Evolutionary conservation across 139 green algal genomes (phyloP).

Genomic region (Protoeuglena noctilucae): DNA sequence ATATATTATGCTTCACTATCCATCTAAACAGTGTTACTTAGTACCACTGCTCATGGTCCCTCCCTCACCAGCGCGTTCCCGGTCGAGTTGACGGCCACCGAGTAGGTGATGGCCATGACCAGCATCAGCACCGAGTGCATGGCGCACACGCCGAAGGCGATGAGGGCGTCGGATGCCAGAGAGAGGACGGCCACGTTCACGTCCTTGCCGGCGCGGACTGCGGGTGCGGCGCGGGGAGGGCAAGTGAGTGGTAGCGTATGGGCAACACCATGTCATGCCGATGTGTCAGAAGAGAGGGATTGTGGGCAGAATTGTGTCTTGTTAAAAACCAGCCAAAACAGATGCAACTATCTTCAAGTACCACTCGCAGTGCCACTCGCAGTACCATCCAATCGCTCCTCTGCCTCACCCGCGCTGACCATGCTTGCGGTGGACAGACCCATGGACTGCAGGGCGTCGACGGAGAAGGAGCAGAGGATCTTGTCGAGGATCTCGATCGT

Average conservation of each 20-base stretch:
- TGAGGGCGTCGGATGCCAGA: constrained; percentile 27
- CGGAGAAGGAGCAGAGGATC: constrained; percentile 67
- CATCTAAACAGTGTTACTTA: too few relatives aligned
- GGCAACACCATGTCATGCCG: too few relatives aligned
- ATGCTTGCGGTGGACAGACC: constrained; percentile 61
- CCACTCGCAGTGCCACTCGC: too few relatives aligned
- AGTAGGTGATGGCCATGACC: constrained; percentile 32
- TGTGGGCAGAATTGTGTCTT: not conserved
- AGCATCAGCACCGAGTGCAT: constrained; percentile 48
- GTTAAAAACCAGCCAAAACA: not conserved
- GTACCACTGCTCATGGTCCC: too few relatives aligned
- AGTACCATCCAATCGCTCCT: too few relatives aligned
- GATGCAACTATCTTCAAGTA: too few relatives aligned
- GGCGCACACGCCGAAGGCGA: constrained; percentile 28
- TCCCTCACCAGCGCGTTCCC: constrained; percentile 56
- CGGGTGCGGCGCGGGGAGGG: not conserved
- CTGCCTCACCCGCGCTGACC: constrained; percentile 14
- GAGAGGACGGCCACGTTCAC: not conserved
- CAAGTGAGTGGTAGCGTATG: too few relatives aligned
- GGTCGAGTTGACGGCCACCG: constrained; percentile 62
- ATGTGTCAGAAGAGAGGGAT: not conserved
- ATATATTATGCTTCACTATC: too few relatives aligned
- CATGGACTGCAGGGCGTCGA: constrained; percentile 55
- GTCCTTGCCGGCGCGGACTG: constrained; percentile 4
- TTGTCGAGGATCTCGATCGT: constrained; percentile 77